Conservation (phyloP, 2,329 filamentous ascomycete genomes). For the Chaetomium globosum region DNA sequence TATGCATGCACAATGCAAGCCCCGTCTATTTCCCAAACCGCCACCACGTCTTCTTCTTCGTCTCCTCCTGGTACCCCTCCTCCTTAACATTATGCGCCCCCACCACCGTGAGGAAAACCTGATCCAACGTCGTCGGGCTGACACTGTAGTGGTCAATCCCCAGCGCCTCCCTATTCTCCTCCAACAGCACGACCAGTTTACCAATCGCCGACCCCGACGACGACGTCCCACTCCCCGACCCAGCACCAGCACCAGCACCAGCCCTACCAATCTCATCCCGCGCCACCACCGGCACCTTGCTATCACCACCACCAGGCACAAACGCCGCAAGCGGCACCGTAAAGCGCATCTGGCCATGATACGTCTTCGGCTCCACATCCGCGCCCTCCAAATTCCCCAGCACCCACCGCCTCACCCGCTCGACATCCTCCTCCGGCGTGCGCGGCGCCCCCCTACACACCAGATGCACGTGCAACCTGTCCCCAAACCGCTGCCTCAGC, state of each 20-base stretch:
- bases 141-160: conserved; percentile 86
- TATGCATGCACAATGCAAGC: background rate
- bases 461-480: conserved; percentile 78
- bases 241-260: background rate
- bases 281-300: background rate
- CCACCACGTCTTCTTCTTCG: conserved; percentile 35
- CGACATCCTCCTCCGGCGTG: conserved; percentile 70
- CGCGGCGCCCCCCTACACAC: conserved; percentile 75
- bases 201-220: conserved; percentile 59
- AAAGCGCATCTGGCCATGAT: conserved; percentile 87
- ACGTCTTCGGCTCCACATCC: conserved; percentile 70
- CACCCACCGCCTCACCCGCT: conserved; percentile 68
- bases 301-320: background rate
- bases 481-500: conserved; percentile 73
- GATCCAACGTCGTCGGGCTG: conserved; percentile 82
- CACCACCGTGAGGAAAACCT: conserved; percentile 87
- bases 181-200: conserved; percentile 70
- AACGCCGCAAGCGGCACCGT: conserved; percentile 43
- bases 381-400: conserved; percentile 62
- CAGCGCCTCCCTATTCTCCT: conserved; percentile 67
- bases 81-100: conserved; percentile 77
- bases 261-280: background rate
- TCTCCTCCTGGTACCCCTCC: conserved; percentile 59
- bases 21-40: conserved; percentile 14
- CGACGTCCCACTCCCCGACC: background rate